Percentiles rank a stretch among this genome's conserved stretches.
Evolutionary conservation across 139 green algal genomes (phyloP).

Genomic region (Chlamydomonas sp.): DNA sequence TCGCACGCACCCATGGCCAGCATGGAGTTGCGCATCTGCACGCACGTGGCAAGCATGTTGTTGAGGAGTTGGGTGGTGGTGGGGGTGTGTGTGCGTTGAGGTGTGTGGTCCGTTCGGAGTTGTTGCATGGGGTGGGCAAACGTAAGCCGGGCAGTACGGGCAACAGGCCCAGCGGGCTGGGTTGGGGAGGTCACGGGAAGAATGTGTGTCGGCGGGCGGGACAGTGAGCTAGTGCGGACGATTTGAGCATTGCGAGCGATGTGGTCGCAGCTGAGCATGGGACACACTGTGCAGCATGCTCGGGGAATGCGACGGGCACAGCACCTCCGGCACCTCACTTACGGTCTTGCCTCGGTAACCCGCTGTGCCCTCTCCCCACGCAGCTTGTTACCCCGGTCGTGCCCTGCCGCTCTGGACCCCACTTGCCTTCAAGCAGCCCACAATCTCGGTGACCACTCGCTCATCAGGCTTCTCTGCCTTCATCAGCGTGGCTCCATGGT

Average conservation of each 20-base stretch:
- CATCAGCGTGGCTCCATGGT: neutral
- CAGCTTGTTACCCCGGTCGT: neutral
- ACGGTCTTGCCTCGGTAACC: no score
- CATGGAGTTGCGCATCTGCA: conserved; percentile 45
- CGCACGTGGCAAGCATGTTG: neutral
- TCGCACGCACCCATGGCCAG: conserved; percentile 54
- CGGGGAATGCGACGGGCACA: no score
- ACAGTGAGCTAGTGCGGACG: no score
- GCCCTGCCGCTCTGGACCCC: neutral
- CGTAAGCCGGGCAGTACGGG: no score
- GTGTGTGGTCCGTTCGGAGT: neutral
- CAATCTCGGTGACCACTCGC: conserved; percentile 25
- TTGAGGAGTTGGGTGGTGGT: neutral
- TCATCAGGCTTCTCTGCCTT: conserved; percentile 25
- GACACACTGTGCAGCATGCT: no score
- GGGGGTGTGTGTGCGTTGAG: neutral
- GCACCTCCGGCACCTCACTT: no score
- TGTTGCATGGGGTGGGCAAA: neutral
- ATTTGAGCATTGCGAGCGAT: no score
- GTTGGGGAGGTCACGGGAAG: no score
- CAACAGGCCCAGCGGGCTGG: no score
- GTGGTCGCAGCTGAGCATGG: no score
- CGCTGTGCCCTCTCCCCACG: neutral
- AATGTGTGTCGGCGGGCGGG: no score
- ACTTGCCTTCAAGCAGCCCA: conserved; percentile 30